Evolutionary conservation across 2,329 filamentous ascomycete genomes (phyloP).

Genomic region (Aureobasidium sp.): DNA sequence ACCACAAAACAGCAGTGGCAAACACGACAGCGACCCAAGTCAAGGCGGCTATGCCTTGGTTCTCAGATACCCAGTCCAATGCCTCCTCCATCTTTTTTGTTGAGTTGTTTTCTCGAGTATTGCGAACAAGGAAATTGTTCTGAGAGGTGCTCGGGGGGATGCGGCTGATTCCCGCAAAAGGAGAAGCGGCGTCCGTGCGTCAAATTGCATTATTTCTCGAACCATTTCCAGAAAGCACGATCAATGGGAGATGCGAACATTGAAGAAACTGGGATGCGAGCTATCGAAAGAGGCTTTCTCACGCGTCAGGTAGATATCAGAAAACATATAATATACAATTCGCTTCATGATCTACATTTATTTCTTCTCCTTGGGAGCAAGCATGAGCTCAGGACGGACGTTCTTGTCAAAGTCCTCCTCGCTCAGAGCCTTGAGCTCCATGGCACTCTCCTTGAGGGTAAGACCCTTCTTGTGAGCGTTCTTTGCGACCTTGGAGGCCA

Average conservation of each 20-base stretch:
- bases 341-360: constrained; percentile 23
- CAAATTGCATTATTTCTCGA: constrained; percentile 3
- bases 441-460: constrained; percentile 84
- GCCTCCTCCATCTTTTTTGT: constrained; percentile 4
- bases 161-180: neutral
- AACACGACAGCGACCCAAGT: constrained; percentile 1
- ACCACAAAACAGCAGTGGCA: neutral
- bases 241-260: neutral
- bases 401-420: constrained; percentile 83
- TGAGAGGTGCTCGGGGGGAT: neutral
- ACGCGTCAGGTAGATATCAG: neutral
- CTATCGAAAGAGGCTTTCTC: neutral
- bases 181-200: neutral
- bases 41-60: neutral
- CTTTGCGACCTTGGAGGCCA: constrained; percentile 95
- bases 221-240: neutral
- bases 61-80: constrained; percentile 9
- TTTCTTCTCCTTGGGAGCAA: constrained; percentile 67
- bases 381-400: constrained; percentile 91
- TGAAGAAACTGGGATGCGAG: neutral
- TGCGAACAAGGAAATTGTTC: neutral
- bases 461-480: constrained; percentile 98
- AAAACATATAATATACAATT: constrained; percentile 2
- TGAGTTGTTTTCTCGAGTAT: neutral
- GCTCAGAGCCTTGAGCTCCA: constrained; percentile 84